Conservation (phyloP, 495 filamentous ascomycete genomes). For the Penicillium lagena region DNA sequence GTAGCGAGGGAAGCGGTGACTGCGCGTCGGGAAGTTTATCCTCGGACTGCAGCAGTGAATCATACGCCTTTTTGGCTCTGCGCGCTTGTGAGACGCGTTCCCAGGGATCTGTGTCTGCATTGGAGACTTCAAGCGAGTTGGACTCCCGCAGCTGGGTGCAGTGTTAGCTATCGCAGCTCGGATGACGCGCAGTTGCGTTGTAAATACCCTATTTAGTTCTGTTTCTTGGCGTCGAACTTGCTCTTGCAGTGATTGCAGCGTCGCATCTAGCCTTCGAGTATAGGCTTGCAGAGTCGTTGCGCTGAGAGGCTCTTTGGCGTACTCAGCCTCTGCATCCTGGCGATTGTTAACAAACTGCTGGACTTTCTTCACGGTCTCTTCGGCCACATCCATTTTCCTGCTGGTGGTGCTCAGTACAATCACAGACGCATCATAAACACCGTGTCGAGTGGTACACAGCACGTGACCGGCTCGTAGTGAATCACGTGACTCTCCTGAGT, state of each 20-base stretch:
- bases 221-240: slow-evolving; percentile 61
- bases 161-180: slow-evolving; percentile 10
- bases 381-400: slow-evolving; percentile 27
- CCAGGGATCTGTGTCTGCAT: slow-evolving; percentile 30
- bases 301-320: slow-evolving; percentile 25
- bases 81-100: slow-evolving; percentile 47
- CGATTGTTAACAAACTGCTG: slow-evolving; percentile 32
- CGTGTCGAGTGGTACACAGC: slow-evolving; percentile 8
- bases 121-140: slow-evolving; percentile 36
- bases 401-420: neutral
- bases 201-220: slow-evolving; percentile 46
- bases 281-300: slow-evolving; percentile 30
- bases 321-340: slow-evolving; percentile 27
- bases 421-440: slow-evolving; percentile 3
- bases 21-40: slow-evolving; percentile 57
- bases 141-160: slow-evolving; percentile 36
- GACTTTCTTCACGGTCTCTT: slow-evolving; percentile 29
- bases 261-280: slow-evolving; percentile 52
- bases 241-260: slow-evolving; percentile 56
- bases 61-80: slow-evolving; percentile 57
- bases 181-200: neutral
- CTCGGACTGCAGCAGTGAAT: slow-evolving; percentile 49
- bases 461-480: neutral
- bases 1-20: slow-evolving; percentile 63
- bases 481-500: neutral